Percentiles rank a stretch among this genome's conserved stretches.
Conservation (phyloP, 257 asterid genomes). For the Salvia splendens region DNA sequence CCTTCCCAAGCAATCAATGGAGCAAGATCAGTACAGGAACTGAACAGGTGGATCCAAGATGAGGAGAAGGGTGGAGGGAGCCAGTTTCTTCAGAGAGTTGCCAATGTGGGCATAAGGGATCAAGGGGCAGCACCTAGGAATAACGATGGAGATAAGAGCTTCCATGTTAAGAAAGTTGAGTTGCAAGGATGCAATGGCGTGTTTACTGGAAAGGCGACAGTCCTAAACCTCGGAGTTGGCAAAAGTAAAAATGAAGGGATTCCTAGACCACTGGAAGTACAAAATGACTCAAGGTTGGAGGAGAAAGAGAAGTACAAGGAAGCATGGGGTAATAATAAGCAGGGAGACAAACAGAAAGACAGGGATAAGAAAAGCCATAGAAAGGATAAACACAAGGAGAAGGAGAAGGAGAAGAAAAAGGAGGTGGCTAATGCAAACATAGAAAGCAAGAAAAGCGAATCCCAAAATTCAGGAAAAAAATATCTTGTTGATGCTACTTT, state of each 20-base stretch:
- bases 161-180: conserved; percentile 43
- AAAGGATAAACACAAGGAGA: conserved; percentile 45
- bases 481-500: conserved; percentile 37
- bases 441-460: conserved; percentile 43
- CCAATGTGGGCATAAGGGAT: conserved; percentile 39
- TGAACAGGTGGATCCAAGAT: conserved; percentile 59
- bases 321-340: conserved; percentile 36
- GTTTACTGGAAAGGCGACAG: conserved; percentile 36
- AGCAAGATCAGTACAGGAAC: conserved; percentile 55
- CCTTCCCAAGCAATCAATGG: conserved; percentile 41
- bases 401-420: conserved; percentile 37
- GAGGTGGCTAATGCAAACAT: conserved; percentile 40
- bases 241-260: conserved; percentile 44
- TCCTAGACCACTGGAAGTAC: conserved; percentile 42
- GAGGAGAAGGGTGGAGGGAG: conserved; percentile 46
- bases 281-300: conserved; percentile 41
- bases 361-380: conserved; percentile 47
- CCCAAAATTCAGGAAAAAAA: conserved; percentile 29
- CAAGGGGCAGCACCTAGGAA: conserved; percentile 26
- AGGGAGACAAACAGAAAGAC: conserved; percentile 45
- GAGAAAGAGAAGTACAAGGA: conserved; percentile 50
- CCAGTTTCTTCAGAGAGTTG: conserved; percentile 43
- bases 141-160: conserved; percentile 38
- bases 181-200: conserved; percentile 38
- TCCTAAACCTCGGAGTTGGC: conserved; percentile 33